Conservation (phyloP, 179 eudicot genomes). For the Spinacia oleracea region DNA sequence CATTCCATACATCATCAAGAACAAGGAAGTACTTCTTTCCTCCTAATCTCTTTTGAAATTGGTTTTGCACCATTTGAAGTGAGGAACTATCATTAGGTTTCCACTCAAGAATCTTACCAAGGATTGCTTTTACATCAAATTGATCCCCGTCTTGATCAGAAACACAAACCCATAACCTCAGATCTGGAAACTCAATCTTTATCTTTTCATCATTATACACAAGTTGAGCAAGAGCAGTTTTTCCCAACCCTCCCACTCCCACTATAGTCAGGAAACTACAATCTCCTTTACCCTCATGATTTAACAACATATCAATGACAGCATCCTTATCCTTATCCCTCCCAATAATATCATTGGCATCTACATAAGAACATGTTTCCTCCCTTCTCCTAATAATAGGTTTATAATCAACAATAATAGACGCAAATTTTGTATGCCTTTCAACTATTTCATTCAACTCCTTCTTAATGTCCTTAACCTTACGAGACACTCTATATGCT, state of each 20-base stretch:
- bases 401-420: background rate
- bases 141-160: background rate
- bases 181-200: background rate
- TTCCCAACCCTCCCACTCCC: background rate
- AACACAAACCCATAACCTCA: background rate
- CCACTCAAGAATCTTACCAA: background rate
- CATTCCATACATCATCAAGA: constrained; percentile 3
- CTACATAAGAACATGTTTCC: background rate
- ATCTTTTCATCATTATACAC: background rate
- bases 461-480: background rate
- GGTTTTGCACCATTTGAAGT: background rate
- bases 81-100: background rate
- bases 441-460: background rate
- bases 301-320: background rate
- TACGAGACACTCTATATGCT: background rate
- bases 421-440: background rate
- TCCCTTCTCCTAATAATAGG: constrained; percentile 1
- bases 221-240: background rate
- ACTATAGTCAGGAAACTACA: background rate
- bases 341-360: background rate
- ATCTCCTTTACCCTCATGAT: background rate
- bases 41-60: background rate
- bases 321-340: background rate
- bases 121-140: background rate
- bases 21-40: constrained; percentile 1